A percentile compares a stretch with the other conserved stretches of the same genome.
Evolutionary conservation across 129 eudicot genomes (phyloP).

Genomic region (Arctium lappa): DNA sequence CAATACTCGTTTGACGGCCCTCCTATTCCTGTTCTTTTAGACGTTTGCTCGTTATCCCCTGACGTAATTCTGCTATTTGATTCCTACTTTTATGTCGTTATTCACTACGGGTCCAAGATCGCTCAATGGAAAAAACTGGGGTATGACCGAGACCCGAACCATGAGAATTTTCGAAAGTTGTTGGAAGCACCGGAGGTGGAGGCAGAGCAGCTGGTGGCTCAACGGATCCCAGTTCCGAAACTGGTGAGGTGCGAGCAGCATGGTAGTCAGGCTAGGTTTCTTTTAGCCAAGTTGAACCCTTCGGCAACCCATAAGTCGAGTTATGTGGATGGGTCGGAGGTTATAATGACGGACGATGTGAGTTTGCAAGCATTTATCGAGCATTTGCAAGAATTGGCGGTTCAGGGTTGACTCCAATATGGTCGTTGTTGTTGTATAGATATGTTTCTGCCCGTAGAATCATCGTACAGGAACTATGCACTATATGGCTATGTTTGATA

Average conservation of each 20-base stretch:
- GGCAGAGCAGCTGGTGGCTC: constrained; percentile 75
- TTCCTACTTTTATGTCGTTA: constrained; percentile 79
- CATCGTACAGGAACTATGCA: constrained; percentile 1
- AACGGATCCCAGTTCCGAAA: constrained; percentile 81
- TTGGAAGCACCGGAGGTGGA: constrained; percentile 85
- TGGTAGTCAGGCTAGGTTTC: constrained; percentile 98
- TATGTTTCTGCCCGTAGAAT: neutral
- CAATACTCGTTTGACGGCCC: constrained; percentile 95
- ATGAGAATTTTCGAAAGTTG: constrained; percentile 74
- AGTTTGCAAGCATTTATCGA: constrained; percentile 85
- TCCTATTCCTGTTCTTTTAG: constrained; percentile 75
- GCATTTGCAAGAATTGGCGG: constrained; percentile 85
- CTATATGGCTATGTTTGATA: neutral
- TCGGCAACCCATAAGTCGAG: constrained; percentile 84
- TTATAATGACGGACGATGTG: constrained; percentile 86
- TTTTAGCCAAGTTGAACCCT: constrained; percentile 94
- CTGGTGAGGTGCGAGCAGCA: constrained; percentile 86
- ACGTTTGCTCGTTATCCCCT: constrained; percentile 82
- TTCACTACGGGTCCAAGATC: constrained; percentile 88
- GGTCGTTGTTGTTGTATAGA: constrained; percentile 21
- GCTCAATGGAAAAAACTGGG: constrained; percentile 92
- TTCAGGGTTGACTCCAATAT: constrained; percentile 55
- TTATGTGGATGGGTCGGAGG: constrained; percentile 62
- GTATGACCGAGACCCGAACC: constrained; percentile 72
- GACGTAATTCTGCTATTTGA: constrained; percentile 88